These are phyloP conservation scores for Nannizzia gypsea DNA, from an alignment of 2,329 filamentous ascomycete species.

Conservation along the genomic window DNA sequence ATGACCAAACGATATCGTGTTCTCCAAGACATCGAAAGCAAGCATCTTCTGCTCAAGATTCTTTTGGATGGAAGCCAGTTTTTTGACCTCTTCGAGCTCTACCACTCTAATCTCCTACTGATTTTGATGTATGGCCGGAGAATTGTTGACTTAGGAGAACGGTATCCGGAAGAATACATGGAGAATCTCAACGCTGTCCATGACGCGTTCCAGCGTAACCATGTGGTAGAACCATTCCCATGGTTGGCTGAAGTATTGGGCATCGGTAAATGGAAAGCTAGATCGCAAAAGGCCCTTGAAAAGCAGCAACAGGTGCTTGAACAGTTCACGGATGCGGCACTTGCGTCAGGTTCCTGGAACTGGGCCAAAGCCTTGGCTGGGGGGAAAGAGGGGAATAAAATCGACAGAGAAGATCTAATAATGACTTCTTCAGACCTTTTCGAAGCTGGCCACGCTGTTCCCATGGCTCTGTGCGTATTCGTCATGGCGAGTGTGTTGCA, in stretches of 20 bases:
- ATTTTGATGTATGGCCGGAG: constrained; percentile 15
- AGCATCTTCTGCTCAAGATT: constrained; percentile 12
- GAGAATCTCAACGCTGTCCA: background rate
- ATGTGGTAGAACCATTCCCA: background rate
- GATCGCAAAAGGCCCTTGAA: background rate
- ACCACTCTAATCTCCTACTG: constrained; percentile 11
- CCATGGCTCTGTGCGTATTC: background rate
- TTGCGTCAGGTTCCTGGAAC: background rate
- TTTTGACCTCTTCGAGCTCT: constrained; percentile 2
- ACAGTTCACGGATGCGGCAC: background rate
- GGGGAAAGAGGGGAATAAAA: background rate
- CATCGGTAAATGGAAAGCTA: background rate
- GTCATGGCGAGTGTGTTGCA: background rate
- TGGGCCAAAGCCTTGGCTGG: background rate
- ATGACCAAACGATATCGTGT: constrained; percentile 7
- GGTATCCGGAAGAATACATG: background rate
- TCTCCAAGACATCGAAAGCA: constrained; percentile 14
- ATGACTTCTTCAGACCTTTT: background rate
- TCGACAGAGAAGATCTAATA: background rate
- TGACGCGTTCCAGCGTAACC: background rate
- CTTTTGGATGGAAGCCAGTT: constrained; percentile 11
- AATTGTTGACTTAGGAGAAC: background rate
- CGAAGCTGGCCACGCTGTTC: background rate
- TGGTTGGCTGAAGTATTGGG: background rate
- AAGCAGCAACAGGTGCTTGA: background rate